Evolutionary conservation across 1,284 basidiomycete species (phyloP).

Genomic region (Rhodotorula sp.): DNA sequence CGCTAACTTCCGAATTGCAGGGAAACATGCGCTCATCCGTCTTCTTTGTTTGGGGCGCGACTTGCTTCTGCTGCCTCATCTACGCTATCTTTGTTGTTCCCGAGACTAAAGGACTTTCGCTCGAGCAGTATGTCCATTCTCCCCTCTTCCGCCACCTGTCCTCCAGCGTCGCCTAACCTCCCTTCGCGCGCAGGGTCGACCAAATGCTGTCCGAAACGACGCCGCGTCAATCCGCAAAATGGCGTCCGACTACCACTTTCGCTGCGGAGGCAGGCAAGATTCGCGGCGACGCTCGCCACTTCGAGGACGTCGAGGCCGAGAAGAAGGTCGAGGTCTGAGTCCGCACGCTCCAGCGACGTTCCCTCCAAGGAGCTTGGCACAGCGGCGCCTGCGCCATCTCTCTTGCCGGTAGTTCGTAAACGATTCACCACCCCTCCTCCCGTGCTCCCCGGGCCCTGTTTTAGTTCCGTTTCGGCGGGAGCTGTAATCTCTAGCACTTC

Average conservation of each 20-base stretch:
- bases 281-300: constrained; percentile 8
- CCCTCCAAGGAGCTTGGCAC: no score
- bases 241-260: constrained; percentile 40
- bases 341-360: no score
- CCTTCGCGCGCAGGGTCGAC: constrained; percentile 44
- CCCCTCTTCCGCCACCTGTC: neutral
- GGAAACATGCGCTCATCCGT: constrained; percentile 41
- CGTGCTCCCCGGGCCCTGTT: neutral
- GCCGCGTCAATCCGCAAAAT: constrained; percentile 39
- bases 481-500: neutral
- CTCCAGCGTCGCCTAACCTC: neutral
- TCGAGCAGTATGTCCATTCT: constrained; percentile 44
- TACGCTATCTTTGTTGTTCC: constrained; percentile 47
- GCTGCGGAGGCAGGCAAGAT: constrained; percentile 24
- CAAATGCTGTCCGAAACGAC: constrained; percentile 42
- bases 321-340: neutral
- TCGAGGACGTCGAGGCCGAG: constrained; percentile 4
- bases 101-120: constrained; percentile 48
- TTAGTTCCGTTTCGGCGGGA: neutral
- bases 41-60: constrained; percentile 47
- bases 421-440: neutral
- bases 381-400: no score
- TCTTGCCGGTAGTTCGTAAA: no score
- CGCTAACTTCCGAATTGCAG: no score
- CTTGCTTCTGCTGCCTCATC: constrained; percentile 43